Evolutionary conservation across 1,139 yeast genomes (phyloP).

Genomic region (Zygosaccharomyces sapae): DNA sequence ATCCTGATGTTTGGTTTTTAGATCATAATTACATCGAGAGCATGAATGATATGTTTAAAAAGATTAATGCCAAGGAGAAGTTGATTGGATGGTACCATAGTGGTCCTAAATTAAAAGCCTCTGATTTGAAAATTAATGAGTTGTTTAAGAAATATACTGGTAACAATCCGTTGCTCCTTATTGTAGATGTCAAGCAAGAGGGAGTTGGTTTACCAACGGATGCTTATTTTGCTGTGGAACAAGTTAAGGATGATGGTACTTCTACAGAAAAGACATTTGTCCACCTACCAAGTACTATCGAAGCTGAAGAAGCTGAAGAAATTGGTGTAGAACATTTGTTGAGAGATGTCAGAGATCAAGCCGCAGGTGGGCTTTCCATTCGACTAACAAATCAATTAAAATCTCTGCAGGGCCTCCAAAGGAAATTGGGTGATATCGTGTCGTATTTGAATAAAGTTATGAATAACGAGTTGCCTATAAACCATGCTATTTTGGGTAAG

Average conservation of each 20-base stretch:
- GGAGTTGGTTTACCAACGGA: slow-evolving; percentile 89
- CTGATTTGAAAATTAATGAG: slow-evolving; percentile 89
- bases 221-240: slow-evolving; percentile 92
- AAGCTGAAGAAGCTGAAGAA: slow-evolving; percentile 99
- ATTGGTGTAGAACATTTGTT: slow-evolving; percentile 96
- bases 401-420: slow-evolving; percentile 81
- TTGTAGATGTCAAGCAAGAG: slow-evolving; percentile 87
- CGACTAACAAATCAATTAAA: slow-evolving; percentile 85
- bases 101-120: slow-evolving; percentile 85
- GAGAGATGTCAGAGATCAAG: slow-evolving; percentile 93
- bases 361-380: slow-evolving; percentile 87
- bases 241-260: slow-evolving; percentile 94
- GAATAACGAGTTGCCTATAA: slow-evolving; percentile 70
- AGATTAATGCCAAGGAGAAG: slow-evolving; percentile 93
- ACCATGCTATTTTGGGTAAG: slow-evolving; percentile 86
- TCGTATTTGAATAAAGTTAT: slow-evolving; percentile 74
- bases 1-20: slow-evolving; percentile 92
- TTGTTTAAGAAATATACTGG: slow-evolving; percentile 73
- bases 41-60: slow-evolving; percentile 97
- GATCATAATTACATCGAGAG: slow-evolving; percentile 95
- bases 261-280: slow-evolving; percentile 89
- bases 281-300: slow-evolving; percentile 87
- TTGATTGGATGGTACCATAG: slow-evolving; percentile 98
- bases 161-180: slow-evolving; percentile 70
- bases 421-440: slow-evolving; percentile 75